Conservation (phyloP, 2,329 filamentous ascomycete species). For the Triangularia setosa region DNA sequence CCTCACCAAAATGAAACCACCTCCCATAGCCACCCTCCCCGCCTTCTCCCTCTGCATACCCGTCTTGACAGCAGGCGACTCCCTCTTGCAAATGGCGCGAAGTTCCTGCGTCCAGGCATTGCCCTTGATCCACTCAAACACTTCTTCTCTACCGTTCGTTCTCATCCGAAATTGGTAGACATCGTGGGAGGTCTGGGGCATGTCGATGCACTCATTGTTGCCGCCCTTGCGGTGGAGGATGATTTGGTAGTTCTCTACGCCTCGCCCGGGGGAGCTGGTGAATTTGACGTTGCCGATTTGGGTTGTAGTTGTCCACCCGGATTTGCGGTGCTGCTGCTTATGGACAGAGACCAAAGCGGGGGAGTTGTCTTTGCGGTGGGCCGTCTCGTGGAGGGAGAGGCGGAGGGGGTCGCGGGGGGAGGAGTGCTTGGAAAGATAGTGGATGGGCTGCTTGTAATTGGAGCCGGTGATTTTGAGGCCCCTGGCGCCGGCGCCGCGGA, state of each 20-base stretch:
- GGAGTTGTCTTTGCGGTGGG: constrained; percentile 12
- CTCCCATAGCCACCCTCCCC: neutral
- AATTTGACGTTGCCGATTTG: constrained; percentile 3
- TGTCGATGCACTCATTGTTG: neutral
- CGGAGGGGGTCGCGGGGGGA: neutral
- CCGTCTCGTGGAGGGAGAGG: constrained; percentile 5
- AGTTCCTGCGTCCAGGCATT: neutral
- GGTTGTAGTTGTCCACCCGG: neutral
- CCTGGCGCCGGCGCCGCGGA: constrained; percentile 5
- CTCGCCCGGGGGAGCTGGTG: neutral
- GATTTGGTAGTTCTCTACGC: neutral
- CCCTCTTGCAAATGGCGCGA: neutral
- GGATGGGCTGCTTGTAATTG: constrained; percentile 7
- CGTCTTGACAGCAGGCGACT: neutral
- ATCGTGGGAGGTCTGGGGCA: neutral
- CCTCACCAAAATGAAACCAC: constrained; percentile 8
- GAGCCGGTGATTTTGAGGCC: constrained; percentile 14
- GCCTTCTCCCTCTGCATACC: neutral
- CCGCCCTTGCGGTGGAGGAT: neutral
- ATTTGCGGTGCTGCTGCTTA: constrained; percentile 1
- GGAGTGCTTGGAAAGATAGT: constrained; percentile 11
- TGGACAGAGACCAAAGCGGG: constrained; percentile 7
- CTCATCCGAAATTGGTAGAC: neutral
- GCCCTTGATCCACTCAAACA: neutral
- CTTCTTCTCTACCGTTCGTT: neutral